phyloP scores from a whole-genome alignment of 116 monocot species.

The Phalaenopsis hybrid region DNA sequence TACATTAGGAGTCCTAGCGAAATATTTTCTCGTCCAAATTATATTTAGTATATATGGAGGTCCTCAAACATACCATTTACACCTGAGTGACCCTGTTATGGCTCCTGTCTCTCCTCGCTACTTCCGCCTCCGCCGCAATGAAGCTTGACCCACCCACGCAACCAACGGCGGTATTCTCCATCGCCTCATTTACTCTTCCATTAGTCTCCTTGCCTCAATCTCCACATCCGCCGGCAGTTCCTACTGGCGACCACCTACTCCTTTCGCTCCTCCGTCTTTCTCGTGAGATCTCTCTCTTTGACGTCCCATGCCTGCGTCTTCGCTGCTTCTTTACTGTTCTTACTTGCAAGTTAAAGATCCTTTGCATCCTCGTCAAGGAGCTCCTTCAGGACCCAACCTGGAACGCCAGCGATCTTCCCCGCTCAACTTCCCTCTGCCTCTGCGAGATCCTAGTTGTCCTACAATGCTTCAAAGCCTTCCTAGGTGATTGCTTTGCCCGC shows the following conservation, averaged over 20 bases:
- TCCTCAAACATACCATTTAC: no score
- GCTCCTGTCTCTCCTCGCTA: no score
- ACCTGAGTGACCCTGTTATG: no score
- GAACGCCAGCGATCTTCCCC: conserved; percentile 11
- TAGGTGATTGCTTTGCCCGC: conserved; percentile 32
- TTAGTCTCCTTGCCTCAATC: not conserved
- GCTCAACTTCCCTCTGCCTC: conserved; percentile 38
- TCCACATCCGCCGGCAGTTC: not conserved
- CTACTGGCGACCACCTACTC: conserved; percentile 13
- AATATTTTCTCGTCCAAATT: no score
- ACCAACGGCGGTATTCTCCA: not conserved
- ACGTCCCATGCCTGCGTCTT: conserved; percentile 2
- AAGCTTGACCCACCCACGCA: conserved; percentile 4
- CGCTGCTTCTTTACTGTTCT: conserved; percentile 14
- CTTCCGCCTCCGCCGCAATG: not conserved
- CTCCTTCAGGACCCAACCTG: conserved; percentile 10
- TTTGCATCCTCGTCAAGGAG: conserved; percentile 41
- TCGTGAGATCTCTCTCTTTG: conserved; percentile 23
- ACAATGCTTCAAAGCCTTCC: conserved; percentile 30
- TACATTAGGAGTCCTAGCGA: no score
- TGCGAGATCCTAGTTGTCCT: conserved; percentile 40
- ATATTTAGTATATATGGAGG: no score
- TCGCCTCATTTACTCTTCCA: not conserved
- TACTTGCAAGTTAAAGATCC: conserved; percentile 20
- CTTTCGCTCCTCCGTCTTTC: conserved; percentile 28